A percentile compares a stretch with the other conserved stretches of the same genome.
Evolutionary conservation across 176 grass and related monocot genomes (phyloP).

Genomic region (Rhynchospora pubera): DNA sequence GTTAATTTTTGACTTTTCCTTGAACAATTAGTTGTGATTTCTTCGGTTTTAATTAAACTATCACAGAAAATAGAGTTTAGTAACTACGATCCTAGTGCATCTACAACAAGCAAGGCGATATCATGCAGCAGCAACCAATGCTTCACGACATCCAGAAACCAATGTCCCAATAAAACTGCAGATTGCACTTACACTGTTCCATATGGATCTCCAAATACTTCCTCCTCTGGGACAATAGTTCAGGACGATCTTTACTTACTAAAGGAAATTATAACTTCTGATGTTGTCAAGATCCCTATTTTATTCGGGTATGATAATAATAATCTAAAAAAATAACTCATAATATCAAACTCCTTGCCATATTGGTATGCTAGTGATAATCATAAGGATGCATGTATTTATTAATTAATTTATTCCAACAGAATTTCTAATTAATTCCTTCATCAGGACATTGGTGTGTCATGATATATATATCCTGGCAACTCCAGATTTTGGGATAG

Average conservation of each 20-base stretch:
- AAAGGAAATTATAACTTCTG: neutral
- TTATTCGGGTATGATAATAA: conserved; percentile 46
- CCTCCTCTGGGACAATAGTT: conserved; percentile 62
- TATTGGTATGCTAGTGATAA: no score
- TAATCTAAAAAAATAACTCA: no score
- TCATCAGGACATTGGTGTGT: no score
- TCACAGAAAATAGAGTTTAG: neutral
- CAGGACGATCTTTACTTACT: conserved; percentile 59
- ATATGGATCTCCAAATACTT: conserved; percentile 36
- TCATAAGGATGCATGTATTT: no score
- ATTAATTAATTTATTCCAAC: no score
- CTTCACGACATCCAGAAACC: neutral
- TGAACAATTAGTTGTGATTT: neutral
- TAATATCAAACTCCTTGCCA: no score
- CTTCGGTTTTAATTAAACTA: neutral
- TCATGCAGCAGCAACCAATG: conserved; percentile 44
- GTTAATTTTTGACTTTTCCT: neutral
- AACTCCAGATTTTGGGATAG: no score
- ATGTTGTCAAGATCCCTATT: conserved; percentile 30
- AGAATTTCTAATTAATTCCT: no score
- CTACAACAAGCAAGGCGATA: conserved; percentile 66
- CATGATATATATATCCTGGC: no score
- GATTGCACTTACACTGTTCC: conserved; percentile 68
- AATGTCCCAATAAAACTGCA: conserved; percentile 17
- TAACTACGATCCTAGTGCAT: conserved; percentile 38